Base-by-base conservation (phyloP, 2,329 filamentous ascomycete genomes). In the Pseudogymnoascus sp. region DNA sequence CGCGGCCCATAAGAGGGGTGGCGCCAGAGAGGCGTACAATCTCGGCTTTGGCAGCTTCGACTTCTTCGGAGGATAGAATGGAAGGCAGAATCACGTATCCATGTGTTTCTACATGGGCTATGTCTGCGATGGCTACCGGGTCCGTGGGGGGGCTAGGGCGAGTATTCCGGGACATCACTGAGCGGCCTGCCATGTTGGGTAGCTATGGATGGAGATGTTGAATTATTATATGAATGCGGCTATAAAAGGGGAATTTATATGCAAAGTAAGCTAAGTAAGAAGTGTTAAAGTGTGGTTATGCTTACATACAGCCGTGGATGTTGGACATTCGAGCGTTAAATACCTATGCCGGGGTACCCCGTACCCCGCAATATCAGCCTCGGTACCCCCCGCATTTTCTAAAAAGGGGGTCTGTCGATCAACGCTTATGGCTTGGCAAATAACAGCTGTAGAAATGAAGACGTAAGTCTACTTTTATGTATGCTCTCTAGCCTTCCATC, bases 1-100 rank as follows among this genome's bases (percentile, higher is more conserved):
- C 75, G 25, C 75, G 71, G 12, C 75, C 75, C 13, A 62, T 66
- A 59, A 69, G 61, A 1, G 74, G 70, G 5, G 69, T 67, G 15
- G 71, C 67, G 7, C 73, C 74, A n/a, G 70, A 65, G 42, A 77
- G 67, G 17, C 73, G 73, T 5, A 64, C 66, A 35, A 77, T 72
- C 63, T 76, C 74, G 13, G 67, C 66, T 55, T 71, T 70, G 5
- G 74, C 73, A n/a, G 63, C 65, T 42, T 70, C 66, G 13, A 74
- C 72, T 64, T 75, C 72, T 21, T 68, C 64, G 9, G 63, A 66
- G 55, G 63, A 72, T 65, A 73, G 74, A 58, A 73, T 71, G 1
- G 71, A 66, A 6, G 73, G 70, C 0, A 77, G 68, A 17, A 76
- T 72, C 8, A 76, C 74, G 61, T 75, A 77, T 39, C 75, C 75